A percentile compares a stretch with the other conserved stretches of the same genome.
These are phyloP conservation scores for Coemansia sp. DNA, from an alignment of 192 early-diverging fungal species.

Conservation along the genomic window DNA sequence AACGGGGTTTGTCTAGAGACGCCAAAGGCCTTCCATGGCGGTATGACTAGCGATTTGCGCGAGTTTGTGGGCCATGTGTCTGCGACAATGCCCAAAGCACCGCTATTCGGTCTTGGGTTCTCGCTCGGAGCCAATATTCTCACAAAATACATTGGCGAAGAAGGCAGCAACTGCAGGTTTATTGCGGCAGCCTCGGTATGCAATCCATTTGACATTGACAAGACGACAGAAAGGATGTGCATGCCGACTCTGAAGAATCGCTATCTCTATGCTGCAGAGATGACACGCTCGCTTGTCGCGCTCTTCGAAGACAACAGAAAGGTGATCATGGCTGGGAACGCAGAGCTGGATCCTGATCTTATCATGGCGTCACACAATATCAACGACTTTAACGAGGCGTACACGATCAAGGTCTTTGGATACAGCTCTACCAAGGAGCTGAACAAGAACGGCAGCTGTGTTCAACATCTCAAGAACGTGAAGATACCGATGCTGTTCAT, in stretches of 20 bases:
- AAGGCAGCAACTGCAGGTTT: conserved; percentile 70
- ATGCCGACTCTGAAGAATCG: conserved; percentile 56
- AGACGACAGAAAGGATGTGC: conserved; percentile 48
- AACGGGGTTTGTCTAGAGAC: conserved; percentile 72
- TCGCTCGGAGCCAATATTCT: conserved; percentile 92
- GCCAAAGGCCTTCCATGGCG: conserved; percentile 77
- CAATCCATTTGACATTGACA: conserved; percentile 84
- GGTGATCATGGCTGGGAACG: conserved; percentile 54
- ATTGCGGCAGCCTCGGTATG: conserved; percentile 76
- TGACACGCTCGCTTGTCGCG: conserved; percentile 57
- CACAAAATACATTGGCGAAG: conserved; percentile 86
- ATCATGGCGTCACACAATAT: conserved; percentile 62
- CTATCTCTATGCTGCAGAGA: conserved; percentile 59
- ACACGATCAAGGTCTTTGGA: conserved; percentile 71
- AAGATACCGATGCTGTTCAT: conserved; percentile 81
- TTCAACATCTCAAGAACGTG: conserved; percentile 59
- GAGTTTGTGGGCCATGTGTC: conserved; percentile 37
- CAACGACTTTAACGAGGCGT: conserved; percentile 78
- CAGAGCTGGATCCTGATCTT: conserved; percentile 32
- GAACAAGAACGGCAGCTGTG: conserved; percentile 63
- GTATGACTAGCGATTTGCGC: conserved; percentile 75
- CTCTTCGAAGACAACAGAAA: conserved; percentile 53
- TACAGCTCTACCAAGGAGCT: conserved; percentile 81
- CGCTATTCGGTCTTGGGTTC: conserved; percentile 83
- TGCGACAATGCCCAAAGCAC: conserved; percentile 60